Evolutionary conservation across 129 eudicot species (phyloP), one percentile per base, ranked within the genome.

Genomic region (Artemisia argyi): DNA sequence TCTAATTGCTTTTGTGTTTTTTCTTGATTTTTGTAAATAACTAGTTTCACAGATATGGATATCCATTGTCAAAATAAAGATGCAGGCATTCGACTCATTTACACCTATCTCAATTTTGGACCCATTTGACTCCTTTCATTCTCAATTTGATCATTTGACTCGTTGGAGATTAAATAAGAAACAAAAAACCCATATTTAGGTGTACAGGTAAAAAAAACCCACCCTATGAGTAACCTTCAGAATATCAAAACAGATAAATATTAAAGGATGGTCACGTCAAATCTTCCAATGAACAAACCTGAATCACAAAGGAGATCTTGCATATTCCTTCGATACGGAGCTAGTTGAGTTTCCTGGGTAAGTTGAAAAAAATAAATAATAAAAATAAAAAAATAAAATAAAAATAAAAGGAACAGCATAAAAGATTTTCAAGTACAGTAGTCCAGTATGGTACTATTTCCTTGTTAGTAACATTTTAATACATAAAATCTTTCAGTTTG

Each of bases 261-360:
- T 39, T 11, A 57, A 71, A 56, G 35, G 22, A 28, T 42, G 64
- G 60, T 17, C 15, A 68, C 22, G 46, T 76, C 47, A 75, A 61
- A 76, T 53, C 35, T 57, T 55, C 54, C 6, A 54, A 72, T 66
- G 61, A 72, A 79, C 77, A 70, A 66, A 94, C 99, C 92, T 84
- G 99, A 82, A 84, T 94, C 97, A 62, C 99, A 94, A 26, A 94
- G 97, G 66, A 90, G 93, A 83, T 94, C 99, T 84, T 94, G 99
- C 87, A 90, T 88, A 78, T 94, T 94, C 76, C 99, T 88, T 63
- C 97, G 77, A 39, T 90, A 88, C 10, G 99, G 97, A 74, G 84
- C 84, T 78, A 90, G 96, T 64, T 90, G 99, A 46, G 99, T 90
- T 86, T 94, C 99, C 97, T 94, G 79, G 39, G 51, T 26, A 49